Base-by-base conservation (phyloP, 208 protist species). In the Trypanosoma melophagium region DNA sequence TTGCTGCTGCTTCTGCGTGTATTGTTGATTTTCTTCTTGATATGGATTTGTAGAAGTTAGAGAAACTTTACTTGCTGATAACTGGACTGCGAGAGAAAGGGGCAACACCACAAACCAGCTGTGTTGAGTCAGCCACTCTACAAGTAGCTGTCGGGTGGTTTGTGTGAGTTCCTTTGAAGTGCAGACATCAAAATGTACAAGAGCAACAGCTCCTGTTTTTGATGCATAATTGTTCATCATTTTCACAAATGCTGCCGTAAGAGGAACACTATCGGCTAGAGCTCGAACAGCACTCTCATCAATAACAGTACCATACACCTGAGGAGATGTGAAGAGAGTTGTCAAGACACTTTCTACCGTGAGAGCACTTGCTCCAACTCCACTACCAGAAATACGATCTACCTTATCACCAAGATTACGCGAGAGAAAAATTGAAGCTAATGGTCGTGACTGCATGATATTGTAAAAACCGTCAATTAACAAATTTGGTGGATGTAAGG, bases 211-310 rank as follows among this genome's bases (percentile, higher is more conserved):
- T 12, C 86, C 85, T 14, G 69, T 71, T 47, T 85, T 85, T 51
- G 71, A 57, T 12, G 54, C 68, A 60, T 95, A 93, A n/a, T 69
- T 76, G 38, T 77, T 70, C 86, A 95, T 93, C 84, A 95, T 91
- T 13, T 80, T 80, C 17, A 75, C 80, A 74, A 92, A 95, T 0
- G 86, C 84, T 1, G 73, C 69, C 51, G 84, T 79, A 2, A 77
- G 47, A 0, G 67, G 35, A 1, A 62, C 31, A 44, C 60, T 56
- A 1, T 70, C 42, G 9, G 84, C 80, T 24, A 95, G 63, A 8
- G 68, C 57, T 24, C 71, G 74, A 12, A 92, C 41, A 14, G 79
- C 80, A 22, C 50, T 60, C 12, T 51, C 74, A 59, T 77, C 77
- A 4, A 95, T 25, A 10, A 95, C 79, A 25, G 79, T 93, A 65